Percentiles rank a stretch among this genome's conserved stretches.
These are phyloP conservation scores for Oryza coarctata DNA, from an alignment of 176 grass and related monocot species.

Conservation along the genomic window DNA sequence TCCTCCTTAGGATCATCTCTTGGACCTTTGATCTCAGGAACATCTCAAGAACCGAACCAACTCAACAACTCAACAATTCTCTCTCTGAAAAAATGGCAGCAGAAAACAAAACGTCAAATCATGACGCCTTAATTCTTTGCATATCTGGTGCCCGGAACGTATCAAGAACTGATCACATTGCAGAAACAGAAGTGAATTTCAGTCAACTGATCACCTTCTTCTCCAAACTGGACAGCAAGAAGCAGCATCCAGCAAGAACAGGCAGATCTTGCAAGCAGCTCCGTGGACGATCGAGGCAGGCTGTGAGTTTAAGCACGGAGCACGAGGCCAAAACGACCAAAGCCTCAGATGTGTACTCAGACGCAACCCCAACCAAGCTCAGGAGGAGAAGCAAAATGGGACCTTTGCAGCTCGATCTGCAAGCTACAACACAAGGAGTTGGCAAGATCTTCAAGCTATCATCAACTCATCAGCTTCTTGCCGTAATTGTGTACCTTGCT, in stretches of 20 bases:
- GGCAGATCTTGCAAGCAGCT: not conserved
- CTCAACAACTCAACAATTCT: not conserved
- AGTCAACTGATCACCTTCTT: constrained; percentile 9
- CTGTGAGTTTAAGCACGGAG: constrained; percentile 24
- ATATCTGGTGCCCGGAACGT: not conserved
- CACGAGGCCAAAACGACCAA: constrained; percentile 9
- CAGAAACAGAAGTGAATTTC: constrained; percentile 4
- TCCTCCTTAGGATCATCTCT: constrained; percentile 56
- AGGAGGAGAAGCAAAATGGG: constrained; percentile 28
- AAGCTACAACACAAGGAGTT: not conserved
- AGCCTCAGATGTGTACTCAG: constrained; percentile 35
- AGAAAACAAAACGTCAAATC: not conserved
- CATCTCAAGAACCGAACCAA: constrained; percentile 30
- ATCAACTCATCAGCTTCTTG: not conserved
- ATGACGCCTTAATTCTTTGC: not conserved
- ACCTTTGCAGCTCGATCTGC: constrained; percentile 3
- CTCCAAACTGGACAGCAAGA: not conserved
- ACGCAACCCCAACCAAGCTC: constrained; percentile 8
- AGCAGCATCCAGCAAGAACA: not conserved
- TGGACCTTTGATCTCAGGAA: constrained; percentile 58
- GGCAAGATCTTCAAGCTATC: constrained; percentile 26
- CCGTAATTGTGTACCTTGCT: not conserved
- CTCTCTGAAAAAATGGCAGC: not conserved
- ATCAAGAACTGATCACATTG: not conserved
- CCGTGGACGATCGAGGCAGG: not conserved